Percentiles rank a stretch among this genome's conserved stretches.
Conservation (phyloP, 768 basidiomycete genomes). For the Agrocybe pediades region DNA sequence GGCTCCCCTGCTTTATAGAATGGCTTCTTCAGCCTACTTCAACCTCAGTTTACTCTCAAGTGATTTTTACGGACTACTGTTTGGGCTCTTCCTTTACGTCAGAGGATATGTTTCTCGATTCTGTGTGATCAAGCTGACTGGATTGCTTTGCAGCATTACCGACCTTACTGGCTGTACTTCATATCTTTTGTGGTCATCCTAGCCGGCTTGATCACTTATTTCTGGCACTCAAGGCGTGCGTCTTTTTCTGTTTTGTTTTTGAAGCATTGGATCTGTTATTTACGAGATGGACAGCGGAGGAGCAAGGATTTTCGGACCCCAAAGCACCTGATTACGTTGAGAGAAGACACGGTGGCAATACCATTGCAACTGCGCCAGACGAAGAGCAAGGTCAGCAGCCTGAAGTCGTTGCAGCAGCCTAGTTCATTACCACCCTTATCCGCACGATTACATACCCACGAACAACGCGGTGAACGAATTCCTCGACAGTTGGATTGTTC, state of each 20-base stretch:
- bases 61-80: slow-evolving; percentile 86
- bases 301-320: slow-evolving; percentile 67
- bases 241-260: slow-evolving; percentile 14
- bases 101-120: slow-evolving; percentile 12
- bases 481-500: too few relatives aligned
- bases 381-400: slow-evolving; percentile 8
- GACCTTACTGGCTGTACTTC: slow-evolving; percentile 90
- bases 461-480: too few relatives aligned
- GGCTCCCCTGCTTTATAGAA: slow-evolving; percentile 82
- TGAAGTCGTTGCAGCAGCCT: not conserved
- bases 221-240: slow-evolving; percentile 85
- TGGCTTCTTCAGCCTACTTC: slow-evolving; percentile 84
- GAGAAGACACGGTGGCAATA: slow-evolving; percentile 21
- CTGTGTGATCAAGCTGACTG: not conserved
- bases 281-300: slow-evolving; percentile 52
- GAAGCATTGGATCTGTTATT: not conserved
- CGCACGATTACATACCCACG: too few relatives aligned
- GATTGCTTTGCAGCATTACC: slow-evolving; percentile 58
- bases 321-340: slow-evolving; percentile 61
- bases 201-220: slow-evolving; percentile 76
- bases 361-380: too few relatives aligned
- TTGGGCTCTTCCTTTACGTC: slow-evolving; percentile 63
- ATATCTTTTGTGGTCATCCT: slow-evolving; percentile 73
- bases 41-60: slow-evolving; percentile 85
- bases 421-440: too few relatives aligned